These are phyloP conservation scores for Podaxis sp. DNA, from an alignment of 768 basidiomycete genomes.

Conservation along the genomic window DNA sequence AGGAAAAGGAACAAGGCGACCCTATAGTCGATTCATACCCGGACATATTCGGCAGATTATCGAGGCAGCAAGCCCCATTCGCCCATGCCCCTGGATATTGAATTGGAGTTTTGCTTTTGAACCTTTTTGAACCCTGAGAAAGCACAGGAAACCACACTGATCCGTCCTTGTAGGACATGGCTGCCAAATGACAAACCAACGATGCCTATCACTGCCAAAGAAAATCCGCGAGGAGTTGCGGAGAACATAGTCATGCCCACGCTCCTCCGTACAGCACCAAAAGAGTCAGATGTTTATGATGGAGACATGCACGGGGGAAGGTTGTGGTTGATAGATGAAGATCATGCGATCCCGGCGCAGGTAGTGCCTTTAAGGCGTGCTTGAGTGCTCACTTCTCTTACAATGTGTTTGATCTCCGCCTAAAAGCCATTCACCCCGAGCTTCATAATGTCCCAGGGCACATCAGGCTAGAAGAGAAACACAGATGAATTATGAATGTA, in stretches of 20 bases:
- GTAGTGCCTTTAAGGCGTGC: too few relatives aligned
- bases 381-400: too few relatives aligned
- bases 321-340: not conserved
- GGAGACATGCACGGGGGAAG: not conserved
- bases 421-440: not conserved
- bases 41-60: not conserved
- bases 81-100: not conserved
- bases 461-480: not conserved
- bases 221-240: not conserved
- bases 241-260: not conserved
- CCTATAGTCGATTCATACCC: not conserved
- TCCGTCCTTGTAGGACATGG: conserved; percentile 6
- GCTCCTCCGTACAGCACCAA: not conserved
- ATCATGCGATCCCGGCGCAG: too few relatives aligned
- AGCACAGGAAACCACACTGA: not conserved
- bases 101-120: not conserved
- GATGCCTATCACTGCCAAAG: not conserved
- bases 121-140: not conserved
- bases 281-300: not conserved
- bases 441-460: not conserved
- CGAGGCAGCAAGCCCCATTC: not conserved
- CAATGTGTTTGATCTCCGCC: not conserved
- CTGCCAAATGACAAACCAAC: not conserved
- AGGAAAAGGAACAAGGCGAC: not conserved
- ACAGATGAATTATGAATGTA: not conserved